Evolutionary conservation across 23 red algal genomes (phyloP).

Genomic region (Cyanidium caldarium): DNA sequence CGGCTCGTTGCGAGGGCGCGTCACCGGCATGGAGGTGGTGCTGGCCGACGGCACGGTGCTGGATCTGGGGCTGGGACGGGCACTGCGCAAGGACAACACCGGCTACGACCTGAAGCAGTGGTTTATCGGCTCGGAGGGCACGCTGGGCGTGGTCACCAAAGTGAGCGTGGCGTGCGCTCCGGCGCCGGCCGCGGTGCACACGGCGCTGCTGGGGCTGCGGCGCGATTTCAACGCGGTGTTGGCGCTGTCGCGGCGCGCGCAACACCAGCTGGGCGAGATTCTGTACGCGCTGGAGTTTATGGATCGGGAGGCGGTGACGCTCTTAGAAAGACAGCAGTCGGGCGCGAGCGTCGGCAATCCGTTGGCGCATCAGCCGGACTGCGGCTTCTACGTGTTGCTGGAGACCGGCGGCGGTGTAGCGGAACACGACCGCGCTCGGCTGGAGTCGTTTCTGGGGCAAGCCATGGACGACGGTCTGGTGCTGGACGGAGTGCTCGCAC

Average conservation of each 20-base stretch:
- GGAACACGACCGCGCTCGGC: constrained; percentile 40
- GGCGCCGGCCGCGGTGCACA: constrained; percentile 26
- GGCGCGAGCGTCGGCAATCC: constrained; percentile 47
- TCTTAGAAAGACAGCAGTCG: constrained; percentile 26
- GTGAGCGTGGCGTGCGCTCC: constrained; percentile 56
- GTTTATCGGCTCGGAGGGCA: constrained; percentile 84
- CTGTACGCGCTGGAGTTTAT: constrained; percentile 93
- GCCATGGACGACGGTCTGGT: constrained; percentile 30
- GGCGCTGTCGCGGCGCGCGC: constrained; percentile 26
- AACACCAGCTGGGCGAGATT: constrained; percentile 42
- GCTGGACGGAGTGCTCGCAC: constrained; percentile 56
- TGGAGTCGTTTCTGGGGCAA: constrained; percentile 54
- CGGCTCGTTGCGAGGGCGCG: constrained; percentile 51
- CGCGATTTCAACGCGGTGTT: constrained; percentile 28
- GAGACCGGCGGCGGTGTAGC: constrained; percentile 47
- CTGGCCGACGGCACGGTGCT: constrained; percentile 62
- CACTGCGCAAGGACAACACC: constrained; percentile 85
- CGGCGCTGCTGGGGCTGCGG: constrained; percentile 28
- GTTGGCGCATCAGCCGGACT: constrained; percentile 13
- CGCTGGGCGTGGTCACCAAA: constrained; percentile 84
- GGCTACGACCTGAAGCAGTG: constrained; percentile 88
- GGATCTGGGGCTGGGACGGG: constrained; percentile 16
- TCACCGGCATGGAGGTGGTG: constrained; percentile 76
- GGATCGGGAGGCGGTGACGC: constrained; percentile 47
- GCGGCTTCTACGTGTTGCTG: constrained; percentile 60